phyloP scores from a whole-genome alignment of 1,284 basidiomycete species.

The Sphaerobolus stellatus region DNA sequence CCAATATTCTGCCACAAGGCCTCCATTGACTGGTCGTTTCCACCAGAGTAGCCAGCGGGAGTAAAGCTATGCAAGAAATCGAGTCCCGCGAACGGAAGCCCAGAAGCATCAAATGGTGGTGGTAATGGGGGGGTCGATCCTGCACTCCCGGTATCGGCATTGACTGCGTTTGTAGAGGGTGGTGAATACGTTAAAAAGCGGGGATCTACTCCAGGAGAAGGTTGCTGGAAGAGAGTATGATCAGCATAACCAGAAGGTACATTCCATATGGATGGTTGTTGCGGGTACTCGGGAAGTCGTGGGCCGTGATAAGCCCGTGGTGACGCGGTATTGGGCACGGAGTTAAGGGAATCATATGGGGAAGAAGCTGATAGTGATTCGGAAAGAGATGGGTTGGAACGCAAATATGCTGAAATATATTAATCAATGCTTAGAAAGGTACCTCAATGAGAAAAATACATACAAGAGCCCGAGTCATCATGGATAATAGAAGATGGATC shows the following conservation, averaged over 20 bases:
- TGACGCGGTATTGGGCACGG: neutral
- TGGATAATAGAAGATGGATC: too few species aligned
- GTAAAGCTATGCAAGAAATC: conserved; percentile 77
- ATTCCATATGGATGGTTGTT: neutral
- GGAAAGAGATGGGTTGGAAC: too few species aligned
- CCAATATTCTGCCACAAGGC: conserved; percentile 73
- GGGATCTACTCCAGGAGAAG: conserved; percentile 10
- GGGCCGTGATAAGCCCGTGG: neutral
- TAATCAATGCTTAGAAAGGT: too few species aligned
- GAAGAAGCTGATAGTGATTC: too few species aligned
- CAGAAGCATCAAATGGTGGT: conserved; percentile 61
- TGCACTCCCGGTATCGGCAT: conserved; percentile 5
- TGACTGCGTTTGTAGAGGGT: conserved; percentile 1
- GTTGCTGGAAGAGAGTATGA: neutral
- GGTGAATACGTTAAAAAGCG: conserved; percentile 13
- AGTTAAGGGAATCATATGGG: neutral
- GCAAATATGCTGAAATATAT: too few species aligned
- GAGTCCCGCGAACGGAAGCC: conserved; percentile 74
- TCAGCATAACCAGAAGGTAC: conserved; percentile 2
- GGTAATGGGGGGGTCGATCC: conserved; percentile 10
- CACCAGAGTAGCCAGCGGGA: conserved; percentile 40
- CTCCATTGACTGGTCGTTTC: conserved; percentile 53
- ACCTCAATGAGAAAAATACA: too few species aligned
- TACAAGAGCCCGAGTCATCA: too few species aligned
- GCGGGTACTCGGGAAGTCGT: neutral